Conservation (phyloP, 495 filamentous ascomycete species). For the Hypoxylon lienhwacheense region DNA sequence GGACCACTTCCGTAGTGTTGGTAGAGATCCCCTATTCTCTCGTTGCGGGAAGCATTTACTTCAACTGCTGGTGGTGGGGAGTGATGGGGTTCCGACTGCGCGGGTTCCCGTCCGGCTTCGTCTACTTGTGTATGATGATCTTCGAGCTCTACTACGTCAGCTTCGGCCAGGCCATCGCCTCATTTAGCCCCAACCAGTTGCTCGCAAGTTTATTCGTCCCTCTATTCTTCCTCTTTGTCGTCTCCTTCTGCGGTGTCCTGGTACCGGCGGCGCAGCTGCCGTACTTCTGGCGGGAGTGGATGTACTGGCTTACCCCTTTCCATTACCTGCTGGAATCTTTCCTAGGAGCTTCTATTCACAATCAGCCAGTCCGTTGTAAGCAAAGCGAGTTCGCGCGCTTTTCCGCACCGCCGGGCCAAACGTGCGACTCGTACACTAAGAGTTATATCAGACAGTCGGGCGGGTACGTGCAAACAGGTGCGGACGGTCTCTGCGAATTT, state of each 20-base stretch:
- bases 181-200: conserved; percentile 71
- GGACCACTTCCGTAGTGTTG: conserved; percentile 53
- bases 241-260: conserved; percentile 65
- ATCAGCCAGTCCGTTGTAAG: conserved; percentile 58
- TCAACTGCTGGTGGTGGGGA: conserved; percentile 65
- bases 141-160: conserved; percentile 75
- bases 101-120: conserved; percentile 60
- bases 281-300: conserved; percentile 64
- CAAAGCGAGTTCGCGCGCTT: conserved; percentile 61
- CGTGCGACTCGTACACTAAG: conserved; percentile 56
- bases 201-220: conserved; percentile 70
- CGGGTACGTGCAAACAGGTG: conserved; percentile 56
- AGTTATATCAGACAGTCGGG: conserved; percentile 47
- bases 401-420: conserved; percentile 52
- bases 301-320: conserved; percentile 69
- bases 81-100: conserved; percentile 46
- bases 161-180: conserved; percentile 75
- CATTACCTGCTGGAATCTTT: conserved; percentile 63
- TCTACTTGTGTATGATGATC: conserved; percentile 55
- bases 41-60: conserved; percentile 53
- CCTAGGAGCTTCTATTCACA: conserved; percentile 56
- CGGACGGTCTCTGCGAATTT: conserved; percentile 34
- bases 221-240: conserved; percentile 64
- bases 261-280: conserved; percentile 59
- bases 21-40: conserved; percentile 64